phyloP scores from a whole-genome alignment of 2,329 filamentous ascomycete genomes.

The Didymella pinodella region DNA sequence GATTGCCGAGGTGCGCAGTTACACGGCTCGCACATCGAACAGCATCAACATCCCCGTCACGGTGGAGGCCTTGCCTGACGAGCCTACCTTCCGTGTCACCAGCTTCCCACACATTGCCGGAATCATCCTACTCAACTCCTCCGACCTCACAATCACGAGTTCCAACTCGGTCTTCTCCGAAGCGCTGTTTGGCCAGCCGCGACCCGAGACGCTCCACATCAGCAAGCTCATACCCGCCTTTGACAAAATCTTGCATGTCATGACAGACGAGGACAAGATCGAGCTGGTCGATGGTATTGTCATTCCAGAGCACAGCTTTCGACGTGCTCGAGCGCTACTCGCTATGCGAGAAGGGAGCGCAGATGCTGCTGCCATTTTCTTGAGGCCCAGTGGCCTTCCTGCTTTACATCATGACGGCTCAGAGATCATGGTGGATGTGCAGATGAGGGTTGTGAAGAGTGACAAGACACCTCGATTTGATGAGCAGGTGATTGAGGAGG shows the following conservation, averaged over 20 bases:
- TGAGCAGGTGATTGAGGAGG: constrained; percentile 71
- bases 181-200: constrained; percentile 87
- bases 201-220: constrained; percentile 80
- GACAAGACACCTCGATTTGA: constrained; percentile 63
- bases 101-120: constrained; percentile 98
- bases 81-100: constrained; percentile 80
- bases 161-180: constrained; percentile 95
- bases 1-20: constrained; percentile 76
- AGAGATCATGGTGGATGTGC: constrained; percentile 91
- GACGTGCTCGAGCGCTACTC: constrained; percentile 83
- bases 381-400: constrained; percentile 82
- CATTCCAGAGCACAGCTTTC: constrained; percentile 94
- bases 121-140: constrained; percentile 88
- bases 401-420: constrained; percentile 90
- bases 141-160: constrained; percentile 81
- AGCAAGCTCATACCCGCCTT: constrained; percentile 86
- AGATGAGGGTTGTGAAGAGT: constrained; percentile 95
- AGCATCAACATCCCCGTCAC: constrained; percentile 85
- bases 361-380: constrained; percentile 77
- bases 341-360: constrained; percentile 82
- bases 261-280: constrained; percentile 87
- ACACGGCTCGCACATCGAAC: constrained; percentile 81
- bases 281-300: constrained; percentile 91
- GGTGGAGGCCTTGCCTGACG: constrained; percentile 74
- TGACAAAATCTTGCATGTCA: constrained; percentile 78